Percentiles rank a stretch among this genome's conserved stretches.
These are phyloP conservation scores for Pyrus pyrifolia DNA, from an alignment of 306 rosid genomes.

Conservation along the genomic window DNA sequence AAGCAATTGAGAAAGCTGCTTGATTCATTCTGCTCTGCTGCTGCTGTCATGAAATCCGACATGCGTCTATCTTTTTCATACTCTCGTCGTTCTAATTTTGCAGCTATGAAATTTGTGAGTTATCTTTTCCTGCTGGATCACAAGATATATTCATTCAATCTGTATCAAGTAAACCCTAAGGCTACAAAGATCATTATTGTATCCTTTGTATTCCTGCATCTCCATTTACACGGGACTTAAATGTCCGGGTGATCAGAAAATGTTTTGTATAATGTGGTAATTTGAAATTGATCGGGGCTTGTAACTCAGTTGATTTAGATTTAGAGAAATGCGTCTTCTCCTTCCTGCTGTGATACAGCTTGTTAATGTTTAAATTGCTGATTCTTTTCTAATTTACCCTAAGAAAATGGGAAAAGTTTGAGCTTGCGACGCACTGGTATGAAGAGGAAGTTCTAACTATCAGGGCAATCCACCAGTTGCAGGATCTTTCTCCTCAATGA, in stretches of 20 bases:
- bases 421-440: too few relatives aligned
- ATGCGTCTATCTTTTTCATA: not conserved
- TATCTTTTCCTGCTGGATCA: not conserved
- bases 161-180: not conserved
- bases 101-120: not conserved
- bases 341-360: too few relatives aligned
- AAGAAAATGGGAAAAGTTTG: too few relatives aligned
- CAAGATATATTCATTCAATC: not conserved
- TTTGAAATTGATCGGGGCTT: too few relatives aligned
- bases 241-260: not conserved
- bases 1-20: constrained; percentile 66
- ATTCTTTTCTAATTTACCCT: too few relatives aligned
- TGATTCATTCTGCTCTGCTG: constrained; percentile 11
- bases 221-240: not conserved
- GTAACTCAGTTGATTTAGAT: too few relatives aligned
- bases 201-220: not conserved
- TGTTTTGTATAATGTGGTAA: not conserved
- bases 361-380: too few relatives aligned
- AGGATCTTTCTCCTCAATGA: too few relatives aligned
- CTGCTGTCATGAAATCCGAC: not conserved
- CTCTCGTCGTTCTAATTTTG: not conserved
- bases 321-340: too few relatives aligned
- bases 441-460: too few relatives aligned
- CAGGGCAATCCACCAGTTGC: too few relatives aligned
- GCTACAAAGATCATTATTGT: not conserved